A percentile compares a stretch with the other conserved stretches of the same genome.
phyloP scores from a whole-genome alignment of 2,329 filamentous ascomycete species.

The Talaromyces sp. region DNA sequence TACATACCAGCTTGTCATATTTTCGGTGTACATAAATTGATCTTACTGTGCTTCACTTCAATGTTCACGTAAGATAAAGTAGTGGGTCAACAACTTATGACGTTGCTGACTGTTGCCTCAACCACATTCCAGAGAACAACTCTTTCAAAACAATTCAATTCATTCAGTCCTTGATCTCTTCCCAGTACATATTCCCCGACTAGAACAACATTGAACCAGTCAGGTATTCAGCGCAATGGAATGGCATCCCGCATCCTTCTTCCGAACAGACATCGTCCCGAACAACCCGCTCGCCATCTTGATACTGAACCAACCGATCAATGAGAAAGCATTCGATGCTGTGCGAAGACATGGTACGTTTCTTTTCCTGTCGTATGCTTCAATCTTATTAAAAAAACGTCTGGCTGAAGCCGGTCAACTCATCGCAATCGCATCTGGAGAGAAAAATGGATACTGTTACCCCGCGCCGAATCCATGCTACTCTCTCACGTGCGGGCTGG shows the following conservation, averaged over 20 bases:
- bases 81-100: slow-evolving; percentile 4
- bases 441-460: background rate
- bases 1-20: too few relatives aligned
- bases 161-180: too few relatives aligned
- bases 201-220: background rate
- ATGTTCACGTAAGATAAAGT: background rate
- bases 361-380: background rate
- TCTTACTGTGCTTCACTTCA: too few relatives aligned
- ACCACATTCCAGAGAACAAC: too few relatives aligned
- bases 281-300: slow-evolving; percentile 46
- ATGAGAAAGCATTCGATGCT: slow-evolving; percentile 36
- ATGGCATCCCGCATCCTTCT: slow-evolving; percentile 40
- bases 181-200: background rate
- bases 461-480: background rate
- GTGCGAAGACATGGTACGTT: slow-evolving; percentile 34
- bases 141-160: too few relatives aligned
- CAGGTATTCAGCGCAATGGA: slow-evolving; percentile 20
- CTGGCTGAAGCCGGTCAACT: background rate
- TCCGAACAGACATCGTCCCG: slow-evolving; percentile 23
- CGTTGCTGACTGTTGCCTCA: background rate
- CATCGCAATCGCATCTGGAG: background rate
- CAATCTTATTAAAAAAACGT: background rate
- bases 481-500: slow-evolving; percentile 5
- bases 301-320: slow-evolving; percentile 59
- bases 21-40: too few relatives aligned